phyloP scores from a whole-genome alignment of 805 yeast genomes.

The Tetrapisispora arboricola region DNA sequence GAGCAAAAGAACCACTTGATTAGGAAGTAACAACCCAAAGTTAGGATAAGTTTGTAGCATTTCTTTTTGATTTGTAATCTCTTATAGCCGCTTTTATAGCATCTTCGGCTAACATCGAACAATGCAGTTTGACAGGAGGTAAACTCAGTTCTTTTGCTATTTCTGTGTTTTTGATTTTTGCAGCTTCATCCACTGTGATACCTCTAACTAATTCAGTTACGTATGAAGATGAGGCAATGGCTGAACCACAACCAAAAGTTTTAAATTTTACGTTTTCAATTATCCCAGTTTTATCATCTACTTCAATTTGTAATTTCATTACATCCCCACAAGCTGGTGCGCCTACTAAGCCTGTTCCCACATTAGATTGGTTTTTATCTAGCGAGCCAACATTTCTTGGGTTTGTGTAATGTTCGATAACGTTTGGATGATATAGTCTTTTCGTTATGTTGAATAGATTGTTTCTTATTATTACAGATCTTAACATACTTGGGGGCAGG shows the following conservation, averaged over 20 bases:
- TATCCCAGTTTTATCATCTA: conserved; percentile 76
- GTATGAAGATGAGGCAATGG: conserved; percentile 90
- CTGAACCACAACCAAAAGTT: conserved; percentile 98
- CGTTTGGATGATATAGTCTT: conserved; percentile 74
- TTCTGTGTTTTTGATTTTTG: conserved; percentile 79
- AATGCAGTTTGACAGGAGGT: conserved; percentile 95
- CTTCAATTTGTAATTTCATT: conserved; percentile 92
- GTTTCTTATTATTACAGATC: conserved; percentile 2
- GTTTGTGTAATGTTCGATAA: conserved; percentile 88
- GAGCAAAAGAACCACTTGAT: too few species aligned
- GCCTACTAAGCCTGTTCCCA: conserved; percentile 95
- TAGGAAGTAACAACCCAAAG: too few species aligned
- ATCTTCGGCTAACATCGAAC: conserved; percentile 99
- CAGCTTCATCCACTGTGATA: conserved; percentile 86
- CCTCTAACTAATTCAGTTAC: conserved; percentile 94
- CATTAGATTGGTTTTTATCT: conserved; percentile 62
- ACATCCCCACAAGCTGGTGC: conserved; percentile 99
- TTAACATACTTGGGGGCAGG: neutral
- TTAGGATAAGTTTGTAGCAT: conserved; percentile 8
- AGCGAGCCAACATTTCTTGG: conserved; percentile 94
- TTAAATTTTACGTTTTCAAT: conserved; percentile 92
- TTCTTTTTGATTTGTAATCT: conserved; percentile 80
- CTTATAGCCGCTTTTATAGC: conserved; percentile 95
- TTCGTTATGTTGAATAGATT: conserved; percentile 6
- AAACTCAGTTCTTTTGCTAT: conserved; percentile 88